These are phyloP conservation scores for Plasmodium falciparum DNA, from an alignment of 169 alveolate species.

Conservation along the genomic window DNA sequence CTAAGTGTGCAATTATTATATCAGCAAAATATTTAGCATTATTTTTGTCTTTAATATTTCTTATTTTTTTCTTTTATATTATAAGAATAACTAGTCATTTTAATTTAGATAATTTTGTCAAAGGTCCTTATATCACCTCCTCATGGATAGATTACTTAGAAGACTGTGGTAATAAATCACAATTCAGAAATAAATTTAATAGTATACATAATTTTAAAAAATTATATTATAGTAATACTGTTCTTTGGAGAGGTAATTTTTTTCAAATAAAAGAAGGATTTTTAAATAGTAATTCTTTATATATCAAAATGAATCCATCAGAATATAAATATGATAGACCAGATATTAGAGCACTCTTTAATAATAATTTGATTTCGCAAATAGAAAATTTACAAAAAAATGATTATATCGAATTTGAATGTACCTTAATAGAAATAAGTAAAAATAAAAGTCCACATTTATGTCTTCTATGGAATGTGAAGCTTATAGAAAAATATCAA, in stretches of 20 bases:
- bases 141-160: constrained; percentile 60
- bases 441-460: constrained; percentile 46
- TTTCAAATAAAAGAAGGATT: constrained; percentile 54
- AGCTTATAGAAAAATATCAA: constrained; percentile 15
- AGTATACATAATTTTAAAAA: constrained; percentile 44
- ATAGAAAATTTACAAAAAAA: constrained; percentile 61
- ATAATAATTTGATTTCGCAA: constrained; percentile 18
- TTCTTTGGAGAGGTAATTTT: constrained; percentile 34
- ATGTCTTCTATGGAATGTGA: constrained; percentile 47
- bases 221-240: constrained; percentile 46
- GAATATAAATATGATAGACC: constrained; percentile 50
- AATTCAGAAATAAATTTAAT: constrained; percentile 49
- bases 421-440: constrained; percentile 50
- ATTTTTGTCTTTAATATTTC: constrained; percentile 37
- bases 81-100: constrained; percentile 42
- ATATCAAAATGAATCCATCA: constrained; percentile 60
- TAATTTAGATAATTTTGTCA: constrained; percentile 35
- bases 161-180: constrained; percentile 64
- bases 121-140: constrained; percentile 43
- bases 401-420: constrained; percentile 45
- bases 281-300: constrained; percentile 37
- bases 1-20: constrained; percentile 57
- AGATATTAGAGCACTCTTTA: constrained; percentile 46
- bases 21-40: constrained; percentile 65
- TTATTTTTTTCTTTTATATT: constrained; percentile 58